Percentiles rank a stretch among this genome's conserved stretches.
Evolutionary conservation across 2,329 filamentous ascomycete species (phyloP).

Genomic region (Fusarium sp.): DNA sequence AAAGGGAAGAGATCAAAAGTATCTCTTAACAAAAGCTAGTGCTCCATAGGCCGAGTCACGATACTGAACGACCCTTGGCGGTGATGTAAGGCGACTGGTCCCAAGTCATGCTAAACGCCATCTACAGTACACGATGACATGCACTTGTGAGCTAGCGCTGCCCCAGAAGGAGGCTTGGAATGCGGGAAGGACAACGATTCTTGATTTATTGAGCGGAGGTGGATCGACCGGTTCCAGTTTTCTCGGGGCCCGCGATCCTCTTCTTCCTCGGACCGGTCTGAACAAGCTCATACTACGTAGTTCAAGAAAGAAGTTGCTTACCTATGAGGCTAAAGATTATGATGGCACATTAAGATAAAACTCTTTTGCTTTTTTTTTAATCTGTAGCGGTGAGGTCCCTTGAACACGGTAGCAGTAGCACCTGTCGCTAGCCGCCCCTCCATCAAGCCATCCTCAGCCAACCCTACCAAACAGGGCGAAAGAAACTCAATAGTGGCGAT

Average conservation of each 20-base stretch:
- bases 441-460: constrained; percentile 5
- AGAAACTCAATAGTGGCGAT: constrained; percentile 14
- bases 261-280: neutral
- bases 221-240: constrained; percentile 26
- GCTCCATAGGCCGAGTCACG: neutral
- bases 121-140: constrained; percentile 19
- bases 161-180: constrained; percentile 30
- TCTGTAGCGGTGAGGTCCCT: constrained; percentile 22
- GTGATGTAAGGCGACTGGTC: constrained; percentile 23
- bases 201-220: constrained; percentile 16
- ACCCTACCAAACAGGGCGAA: neutral
- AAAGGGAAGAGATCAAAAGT: neutral
- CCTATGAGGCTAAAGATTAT: neutral
- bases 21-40: constrained; percentile 8
- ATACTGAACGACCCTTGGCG: constrained; percentile 9
- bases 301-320: neutral
- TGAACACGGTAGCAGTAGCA: neutral
- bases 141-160: constrained; percentile 18
- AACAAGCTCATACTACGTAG: neutral
- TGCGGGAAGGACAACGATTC: constrained; percentile 35
- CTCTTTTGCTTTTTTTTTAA: neutral
- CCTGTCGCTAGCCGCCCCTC: constrained; percentile 23
- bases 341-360: neutral
- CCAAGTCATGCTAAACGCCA: constrained; percentile 28
- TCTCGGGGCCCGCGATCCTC: constrained; percentile 27